Percentiles rank a stretch among this genome's conserved stretches.
These are phyloP conservation scores for Darksidea phi DNA, from an alignment of 495 filamentous ascomycete genomes.

Conservation along the genomic window DNA sequence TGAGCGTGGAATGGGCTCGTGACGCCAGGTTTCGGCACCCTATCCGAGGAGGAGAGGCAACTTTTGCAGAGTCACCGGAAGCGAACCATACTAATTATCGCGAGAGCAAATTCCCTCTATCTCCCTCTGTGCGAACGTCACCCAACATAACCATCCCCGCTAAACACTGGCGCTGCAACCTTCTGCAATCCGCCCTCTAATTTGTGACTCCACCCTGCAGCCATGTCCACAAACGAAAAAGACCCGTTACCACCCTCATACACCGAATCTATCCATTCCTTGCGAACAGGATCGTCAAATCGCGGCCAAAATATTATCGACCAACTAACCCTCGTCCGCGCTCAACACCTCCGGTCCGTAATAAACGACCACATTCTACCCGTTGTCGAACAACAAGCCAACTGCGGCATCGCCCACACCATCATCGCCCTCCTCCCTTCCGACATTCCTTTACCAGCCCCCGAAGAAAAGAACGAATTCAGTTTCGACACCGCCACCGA, in stretches of 20 bases:
- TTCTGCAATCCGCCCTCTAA: not conserved
- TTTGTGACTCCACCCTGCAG: not conserved
- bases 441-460: conserved; percentile 13
- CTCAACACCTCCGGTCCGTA: conserved; percentile 21
- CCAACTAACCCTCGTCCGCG: conserved; percentile 26
- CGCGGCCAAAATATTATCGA: conserved; percentile 28
- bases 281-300: not conserved
- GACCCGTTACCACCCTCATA: conserved; percentile 18
- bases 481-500: conserved; percentile 20
- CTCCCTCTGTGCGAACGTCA: too few species aligned
- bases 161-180: too few species aligned
- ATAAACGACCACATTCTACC: conserved; percentile 26
- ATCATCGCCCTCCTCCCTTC: conserved; percentile 35
- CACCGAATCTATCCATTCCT: conserved; percentile 19
- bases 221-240: conserved; percentile 28
- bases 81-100: too few species aligned
- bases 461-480: conserved; percentile 26
- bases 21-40: too few species aligned
- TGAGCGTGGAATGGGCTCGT: too few species aligned
- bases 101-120: too few species aligned
- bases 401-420: conserved; percentile 30
- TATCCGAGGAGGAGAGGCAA: too few species aligned
- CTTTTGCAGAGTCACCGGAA: too few species aligned
- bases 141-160: too few species aligned
- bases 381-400: conserved; percentile 29